Percentiles rank a stretch among this genome's conserved stretches.
Evolutionary conservation across 306 rosid species (phyloP).

Genomic region (Myrica gale): DNA sequence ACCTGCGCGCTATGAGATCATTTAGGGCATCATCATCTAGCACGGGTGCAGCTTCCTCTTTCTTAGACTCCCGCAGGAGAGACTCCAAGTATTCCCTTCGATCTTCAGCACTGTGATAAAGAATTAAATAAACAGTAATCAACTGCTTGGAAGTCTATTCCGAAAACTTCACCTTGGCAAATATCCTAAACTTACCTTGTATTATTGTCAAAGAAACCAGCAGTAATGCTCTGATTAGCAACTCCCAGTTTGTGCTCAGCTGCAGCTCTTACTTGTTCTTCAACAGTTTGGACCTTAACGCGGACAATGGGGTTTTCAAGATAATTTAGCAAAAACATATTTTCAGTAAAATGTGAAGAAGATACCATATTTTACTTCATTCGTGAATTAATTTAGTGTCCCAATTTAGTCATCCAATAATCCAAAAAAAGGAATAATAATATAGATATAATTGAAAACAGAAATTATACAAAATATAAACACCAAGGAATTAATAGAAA

Average conservation of each 20-base stretch:
- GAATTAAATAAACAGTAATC: slow-evolving; percentile 23
- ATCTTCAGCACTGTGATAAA: slow-evolving; percentile 87
- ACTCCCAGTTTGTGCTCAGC: slow-evolving; percentile 99
- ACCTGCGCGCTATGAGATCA: slow-evolving; percentile 98
- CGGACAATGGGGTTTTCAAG: slow-evolving; percentile 17
- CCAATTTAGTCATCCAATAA: background rate
- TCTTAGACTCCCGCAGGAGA: slow-evolving; percentile 93
- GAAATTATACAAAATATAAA: background rate
- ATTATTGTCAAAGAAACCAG: slow-evolving; percentile 98
- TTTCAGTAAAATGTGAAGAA: background rate
- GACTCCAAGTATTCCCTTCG: slow-evolving; percentile 97
- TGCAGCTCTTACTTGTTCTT: slow-evolving; percentile 99
- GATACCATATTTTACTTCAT: background rate
- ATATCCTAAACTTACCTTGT: slow-evolving; percentile 60
- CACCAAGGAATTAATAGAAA: background rate
- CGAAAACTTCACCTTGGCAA: slow-evolving; percentile 22
- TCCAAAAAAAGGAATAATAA: background rate
- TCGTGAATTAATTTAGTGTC: background rate
- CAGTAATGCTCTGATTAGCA: slow-evolving; percentile 98
- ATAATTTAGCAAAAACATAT: slow-evolving; percentile 27
- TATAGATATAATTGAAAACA: background rate
- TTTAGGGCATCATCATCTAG: slow-evolving; percentile 93
- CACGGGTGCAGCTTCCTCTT: slow-evolving; percentile 98
- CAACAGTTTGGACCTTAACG: slow-evolving; percentile 94
- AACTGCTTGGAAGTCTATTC: slow-evolving; percentile 17